These are phyloP conservation scores for Epithemia pelagica DNA, from an alignment of 108 stramenopile genomes.

Conservation along the genomic window DNA sequence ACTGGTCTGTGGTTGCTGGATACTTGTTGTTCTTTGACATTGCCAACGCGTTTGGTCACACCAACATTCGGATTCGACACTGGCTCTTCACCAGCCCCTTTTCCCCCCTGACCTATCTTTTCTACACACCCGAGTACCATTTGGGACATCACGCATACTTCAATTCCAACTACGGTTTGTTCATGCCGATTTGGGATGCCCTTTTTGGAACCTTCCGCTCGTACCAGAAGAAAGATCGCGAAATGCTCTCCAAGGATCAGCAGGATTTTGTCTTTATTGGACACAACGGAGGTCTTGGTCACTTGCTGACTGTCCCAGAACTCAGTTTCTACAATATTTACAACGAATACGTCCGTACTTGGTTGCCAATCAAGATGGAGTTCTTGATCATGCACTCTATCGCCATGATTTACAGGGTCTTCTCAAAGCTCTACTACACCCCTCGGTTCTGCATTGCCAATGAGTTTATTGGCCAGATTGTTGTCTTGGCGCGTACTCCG, in stretches of 20 bases:
- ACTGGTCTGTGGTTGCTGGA: constrained; percentile 53
- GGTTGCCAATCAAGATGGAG: constrained; percentile 47
- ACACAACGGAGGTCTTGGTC: constrained; percentile 61
- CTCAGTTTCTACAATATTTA: constrained; percentile 51
- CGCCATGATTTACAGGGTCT: constrained; percentile 25
- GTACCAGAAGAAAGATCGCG: constrained; percentile 44
- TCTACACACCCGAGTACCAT: constrained; percentile 71
- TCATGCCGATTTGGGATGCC: constrained; percentile 68
- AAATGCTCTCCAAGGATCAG: constrained; percentile 41
- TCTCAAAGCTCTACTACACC: constrained; percentile 30
- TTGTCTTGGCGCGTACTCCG: constrained; percentile 53
- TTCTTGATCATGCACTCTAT: constrained; percentile 41
- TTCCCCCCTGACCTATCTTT: constrained; percentile 52
- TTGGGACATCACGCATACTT: constrained; percentile 68
- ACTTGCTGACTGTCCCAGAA: constrained; percentile 59
- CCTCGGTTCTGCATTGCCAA: constrained; percentile 54
- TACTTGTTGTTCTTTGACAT: constrained; percentile 55
- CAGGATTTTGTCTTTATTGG: constrained; percentile 69
- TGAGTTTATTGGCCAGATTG: constrained; percentile 49
- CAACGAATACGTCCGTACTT: constrained; percentile 39
- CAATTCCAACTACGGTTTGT: constrained; percentile 53
- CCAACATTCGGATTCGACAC: constrained; percentile 45
- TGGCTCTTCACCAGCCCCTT: constrained; percentile 50
- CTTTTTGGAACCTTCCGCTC: constrained; percentile 49
- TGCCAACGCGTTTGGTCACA: constrained; percentile 60